Base-by-base conservation (phyloP, 1,284 basidiomycete species). In the Phellopilus nigrolimitatus region DNA sequence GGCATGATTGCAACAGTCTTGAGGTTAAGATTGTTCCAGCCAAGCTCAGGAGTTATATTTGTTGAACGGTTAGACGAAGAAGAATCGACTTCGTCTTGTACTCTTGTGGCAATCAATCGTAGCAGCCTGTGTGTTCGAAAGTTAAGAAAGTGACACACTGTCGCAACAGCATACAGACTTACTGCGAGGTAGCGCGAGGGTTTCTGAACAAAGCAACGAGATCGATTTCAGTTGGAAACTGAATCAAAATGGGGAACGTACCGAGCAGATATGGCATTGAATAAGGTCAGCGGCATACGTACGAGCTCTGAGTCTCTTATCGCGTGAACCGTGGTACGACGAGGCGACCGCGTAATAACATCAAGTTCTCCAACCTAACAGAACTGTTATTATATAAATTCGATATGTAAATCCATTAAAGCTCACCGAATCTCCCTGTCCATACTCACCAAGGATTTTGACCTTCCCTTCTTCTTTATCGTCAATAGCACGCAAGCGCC, bases 251-350 rank as follows among this genome's bases (percentile, higher is more conserved):
- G n/a, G n/a, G n/a, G n/a, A n/a, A 8, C 41, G 30, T 57, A 85
- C 87, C 88, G 75, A 10, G 88, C 82, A 41, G 90, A 92, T 53
- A 95, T 95, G 0, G 95, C 95, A 66, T 99, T 98, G 74, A 99
- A 99, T 12, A 99, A 74, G 0, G 95, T 97, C 63, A 92, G 87
- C 0, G 95, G 97, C 87, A 99, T 97, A 41, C 94, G 76, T 39
- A 95, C 97, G n/a, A 99, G 75, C 66, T 99, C 97, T 0, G 93
- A 94, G 65, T 99, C 95, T 61, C 95, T 90, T 58, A 99, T 99
- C 3, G 95, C 95, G 68, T 99, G 95, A 8, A 98, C 81, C 1
- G 95, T 99, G 49, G 87, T 94, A 46, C 86, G 78, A 55, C 97
- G 79, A 3, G 80, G 78, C n/a, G 87, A 88, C 58, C 87, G 90